Conservation (phyloP, 257 asterid species). For the Leptodermis oblonga region DNA sequence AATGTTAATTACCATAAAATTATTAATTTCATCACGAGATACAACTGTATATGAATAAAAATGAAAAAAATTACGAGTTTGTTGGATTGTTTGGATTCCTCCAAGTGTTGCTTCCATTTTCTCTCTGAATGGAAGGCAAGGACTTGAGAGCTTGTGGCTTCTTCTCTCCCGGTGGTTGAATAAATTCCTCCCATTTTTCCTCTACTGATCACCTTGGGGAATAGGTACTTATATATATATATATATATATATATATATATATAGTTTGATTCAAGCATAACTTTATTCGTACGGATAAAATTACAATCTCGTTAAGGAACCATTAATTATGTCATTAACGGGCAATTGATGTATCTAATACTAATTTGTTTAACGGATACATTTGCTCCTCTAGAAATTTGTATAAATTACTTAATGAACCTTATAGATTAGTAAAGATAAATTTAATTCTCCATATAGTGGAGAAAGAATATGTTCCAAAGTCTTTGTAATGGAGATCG, state of each 20-base stretch:
- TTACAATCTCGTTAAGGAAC: too few relatives aligned
- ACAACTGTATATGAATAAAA: too few relatives aligned
- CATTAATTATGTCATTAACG: too few relatives aligned
- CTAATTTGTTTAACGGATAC: too few relatives aligned
- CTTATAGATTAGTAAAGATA: too few relatives aligned
- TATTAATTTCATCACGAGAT: neutral
- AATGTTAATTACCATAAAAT: neutral
- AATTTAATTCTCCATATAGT: too few relatives aligned
- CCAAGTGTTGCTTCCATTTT: conserved; percentile 53
- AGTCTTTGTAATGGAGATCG: neutral
- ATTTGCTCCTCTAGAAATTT: too few relatives aligned
- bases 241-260: too few relatives aligned
- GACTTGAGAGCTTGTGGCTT: conserved; percentile 37
- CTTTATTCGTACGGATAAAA: neutral
- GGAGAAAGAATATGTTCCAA: neutral
- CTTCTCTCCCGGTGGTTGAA: neutral
- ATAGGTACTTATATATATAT: too few relatives aligned
- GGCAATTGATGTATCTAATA: too few relatives aligned
- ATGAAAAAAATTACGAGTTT: conserved; percentile 43
- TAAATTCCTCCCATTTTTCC: conserved; percentile 31
- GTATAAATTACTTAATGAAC: too few relatives aligned
- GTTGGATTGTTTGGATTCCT: conserved; percentile 46
- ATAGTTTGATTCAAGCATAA: neutral
- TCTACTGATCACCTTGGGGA: neutral
- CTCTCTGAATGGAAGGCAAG: conserved; percentile 45